phyloP scores from a whole-genome alignment of 345 rosid species.

The Eucalyptus victrix region DNA sequence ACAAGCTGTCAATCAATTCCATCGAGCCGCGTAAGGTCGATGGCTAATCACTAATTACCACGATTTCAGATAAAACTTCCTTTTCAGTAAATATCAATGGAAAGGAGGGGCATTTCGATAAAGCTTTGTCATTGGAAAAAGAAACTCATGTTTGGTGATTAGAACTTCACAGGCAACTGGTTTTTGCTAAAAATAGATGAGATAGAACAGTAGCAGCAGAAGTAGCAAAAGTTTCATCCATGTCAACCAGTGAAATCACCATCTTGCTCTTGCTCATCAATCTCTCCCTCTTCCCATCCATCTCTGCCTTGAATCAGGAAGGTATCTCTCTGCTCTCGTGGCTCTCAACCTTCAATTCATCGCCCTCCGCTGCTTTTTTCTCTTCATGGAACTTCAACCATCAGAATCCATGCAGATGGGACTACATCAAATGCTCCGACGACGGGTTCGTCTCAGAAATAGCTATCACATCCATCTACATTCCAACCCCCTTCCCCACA shows the following conservation, averaged over 20 bases:
- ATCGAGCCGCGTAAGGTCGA: neutral
- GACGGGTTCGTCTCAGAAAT: slow-evolving; percentile 33
- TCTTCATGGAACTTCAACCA: slow-evolving; percentile 52
- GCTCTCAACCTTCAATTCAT: slow-evolving; percentile 49
- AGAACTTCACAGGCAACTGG: neutral
- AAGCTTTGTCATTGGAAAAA: slow-evolving; percentile 1
- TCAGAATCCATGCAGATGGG: slow-evolving; percentile 57
- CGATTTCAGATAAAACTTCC: neutral
- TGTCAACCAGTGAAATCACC: slow-evolving; percentile 36
- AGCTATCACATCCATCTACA: slow-evolving; percentile 15
- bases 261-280: slow-evolving; percentile 30
- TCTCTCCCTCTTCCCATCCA: slow-evolving; percentile 25
- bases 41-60: neutral
- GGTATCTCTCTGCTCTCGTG: slow-evolving; percentile 62
- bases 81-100: slow-evolving; percentile 1
- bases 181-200: neutral
- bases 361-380: slow-evolving; percentile 35
- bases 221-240: neutral
- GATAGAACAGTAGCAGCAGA: slow-evolving; percentile 22
- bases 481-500: slow-evolving; percentile 34
- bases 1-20: neutral
- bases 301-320: slow-evolving; percentile 50
- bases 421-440: slow-evolving; percentile 30
- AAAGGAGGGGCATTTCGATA: slow-evolving; percentile 2
- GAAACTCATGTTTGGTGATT: neutral